Evolutionary conservation across 2,329 filamentous ascomycete species (phyloP), one percentile per base, ranked within the genome.

Genomic region (Aspergillus chevalieri): DNA sequence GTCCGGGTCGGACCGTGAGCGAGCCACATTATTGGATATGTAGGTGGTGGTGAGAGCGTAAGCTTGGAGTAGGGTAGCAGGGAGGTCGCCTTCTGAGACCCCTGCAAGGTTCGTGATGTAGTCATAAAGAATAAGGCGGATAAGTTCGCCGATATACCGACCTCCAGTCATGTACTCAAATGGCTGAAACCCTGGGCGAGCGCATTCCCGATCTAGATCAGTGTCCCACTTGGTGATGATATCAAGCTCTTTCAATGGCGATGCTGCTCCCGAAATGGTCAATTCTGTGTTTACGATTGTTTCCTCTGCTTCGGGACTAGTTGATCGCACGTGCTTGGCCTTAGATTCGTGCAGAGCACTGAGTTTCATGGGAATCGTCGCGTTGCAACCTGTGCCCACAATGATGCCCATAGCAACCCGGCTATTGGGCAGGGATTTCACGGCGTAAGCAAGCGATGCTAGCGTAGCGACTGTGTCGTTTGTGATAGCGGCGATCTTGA

Each of bases 151-250:
- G 3, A 91, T 76, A 63, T 91, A 91, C 38, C 87, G 77, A 2
- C 87, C 87, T 2, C 86, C 81, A 0, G 86, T 90, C 85, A 92
- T 89, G 68, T 91, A 92, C 64, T 93, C 88, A 17, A 92, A 79
- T 0, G 87, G 87, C 56, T 92, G 87, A 58, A 92, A 90, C 0
- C 87, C 87, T 0, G 87, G 85, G 6, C 74, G 75, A 58, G 88
- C 84, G 57, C 84, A 85, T 43, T 82, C 78, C 4, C 69, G 68
- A 57, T 90, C 86, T 5, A 93, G 75, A 51, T 77, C 70, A 8
- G 74, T 69, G 60, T 93, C 88, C 87, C 87, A 92, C 33, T 71
- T 71, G 8, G 80, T 90, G 46, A 88, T 80, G 44, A 91, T 76
- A 10, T 65, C 58, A 19, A 72, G 60, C 21, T 83, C 76, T 21